Conservation (phyloP, 805 yeast species). For the Myxozyma vanderwaltii region DNA sequence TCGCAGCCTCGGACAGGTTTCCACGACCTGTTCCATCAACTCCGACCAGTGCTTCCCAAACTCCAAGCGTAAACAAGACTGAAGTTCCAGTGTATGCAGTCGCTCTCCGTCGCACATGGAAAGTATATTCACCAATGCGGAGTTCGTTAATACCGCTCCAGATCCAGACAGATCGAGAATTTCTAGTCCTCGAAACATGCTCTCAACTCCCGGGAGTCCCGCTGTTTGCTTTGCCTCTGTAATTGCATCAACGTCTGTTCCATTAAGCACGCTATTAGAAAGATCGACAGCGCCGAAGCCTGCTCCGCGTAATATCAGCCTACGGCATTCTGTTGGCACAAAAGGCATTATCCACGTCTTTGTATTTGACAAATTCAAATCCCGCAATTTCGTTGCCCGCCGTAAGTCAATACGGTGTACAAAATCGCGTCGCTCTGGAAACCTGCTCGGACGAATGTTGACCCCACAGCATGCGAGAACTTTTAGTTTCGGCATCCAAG, state of each 20-base stretch:
- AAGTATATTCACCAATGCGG: constrained; percentile 9
- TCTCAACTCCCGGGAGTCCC: constrained; percentile 9
- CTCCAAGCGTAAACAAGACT: constrained; percentile 17
- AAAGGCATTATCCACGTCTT: constrained; percentile 27
- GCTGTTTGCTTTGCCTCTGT: constrained; percentile 3
- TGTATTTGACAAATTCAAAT: constrained; percentile 16
- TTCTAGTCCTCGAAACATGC: constrained; percentile 21
- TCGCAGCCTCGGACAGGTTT: constrained; percentile 14
- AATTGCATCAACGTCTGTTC: constrained; percentile 9
- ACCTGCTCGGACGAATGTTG: constrained; percentile 19
- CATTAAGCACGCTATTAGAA: constrained; percentile 16
- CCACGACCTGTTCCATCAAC: constrained; percentile 21
- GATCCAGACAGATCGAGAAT: constrained; percentile 16
- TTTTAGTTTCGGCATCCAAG: constrained; percentile 29
- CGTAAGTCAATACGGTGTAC: constrained; percentile 23
- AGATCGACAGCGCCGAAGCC: constrained; percentile 26
- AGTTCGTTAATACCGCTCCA: constrained; percentile 25
- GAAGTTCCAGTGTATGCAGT: constrained; percentile 10
- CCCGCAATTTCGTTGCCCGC: constrained; percentile 6
- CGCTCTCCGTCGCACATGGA: constrained; percentile 4
- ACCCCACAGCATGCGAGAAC: constrained; percentile 19
- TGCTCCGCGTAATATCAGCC: constrained; percentile 19
- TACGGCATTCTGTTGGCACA: constrained; percentile 16
- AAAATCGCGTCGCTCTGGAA: constrained; percentile 19
- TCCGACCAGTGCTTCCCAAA: constrained; percentile 24